Evolutionary conservation across 2,329 filamentous ascomycete genomes (phyloP).

Genomic region (Colletotrichum eremochloae): DNA sequence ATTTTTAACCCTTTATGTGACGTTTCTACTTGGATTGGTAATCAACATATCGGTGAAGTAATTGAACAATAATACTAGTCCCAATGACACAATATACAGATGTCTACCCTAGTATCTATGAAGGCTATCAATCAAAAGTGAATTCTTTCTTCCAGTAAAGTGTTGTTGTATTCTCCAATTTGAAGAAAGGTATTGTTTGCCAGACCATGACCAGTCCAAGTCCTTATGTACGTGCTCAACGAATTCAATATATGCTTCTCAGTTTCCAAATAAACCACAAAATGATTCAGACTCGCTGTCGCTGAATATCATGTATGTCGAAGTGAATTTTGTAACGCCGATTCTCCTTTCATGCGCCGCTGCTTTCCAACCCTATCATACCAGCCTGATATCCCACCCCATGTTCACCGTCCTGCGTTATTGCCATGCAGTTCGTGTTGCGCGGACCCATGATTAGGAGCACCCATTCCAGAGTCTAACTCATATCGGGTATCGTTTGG

Average conservation of each 20-base stretch:
- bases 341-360: no score
- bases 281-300: neutral
- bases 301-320: neutral
- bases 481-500: slow-evolving; percentile 33
- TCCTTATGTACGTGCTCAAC: neutral
- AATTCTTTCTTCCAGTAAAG: no score
- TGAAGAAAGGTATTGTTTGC: neutral
- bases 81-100: neutral
- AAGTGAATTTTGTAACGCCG: neutral
- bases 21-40: neutral
- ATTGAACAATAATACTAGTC: neutral
- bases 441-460: neutral
- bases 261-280: no score
- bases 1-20: neutral
- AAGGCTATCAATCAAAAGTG: neutral
- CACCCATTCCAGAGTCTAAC: slow-evolving; percentile 23
- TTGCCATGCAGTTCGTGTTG: neutral
- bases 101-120: neutral
- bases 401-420: neutral
- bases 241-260: neutral
- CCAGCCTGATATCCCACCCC: neutral
- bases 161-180: neutral
- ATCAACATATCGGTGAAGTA: no score
- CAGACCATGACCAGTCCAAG: no score
- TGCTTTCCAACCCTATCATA: no score